phyloP scores from a whole-genome alignment of 345 rosid species.

The Erysimum cheiranthoides region DNA sequence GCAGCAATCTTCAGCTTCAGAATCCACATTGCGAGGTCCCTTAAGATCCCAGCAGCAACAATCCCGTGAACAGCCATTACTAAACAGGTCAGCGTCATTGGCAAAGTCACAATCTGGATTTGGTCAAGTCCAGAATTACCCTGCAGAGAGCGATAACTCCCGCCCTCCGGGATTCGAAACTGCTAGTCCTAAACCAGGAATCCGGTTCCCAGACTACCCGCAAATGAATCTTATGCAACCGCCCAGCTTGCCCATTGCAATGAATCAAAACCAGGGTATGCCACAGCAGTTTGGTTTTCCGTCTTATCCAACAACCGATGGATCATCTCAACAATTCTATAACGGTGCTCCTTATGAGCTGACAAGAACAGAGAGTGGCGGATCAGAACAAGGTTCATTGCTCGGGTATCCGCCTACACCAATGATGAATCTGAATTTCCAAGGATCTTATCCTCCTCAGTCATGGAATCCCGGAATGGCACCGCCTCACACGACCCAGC shows the following conservation, averaged over 20 bases:
- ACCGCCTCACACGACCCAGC: conserved; percentile 54
- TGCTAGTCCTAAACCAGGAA: conserved; percentile 59
- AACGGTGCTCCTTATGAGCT: conserved; percentile 60
- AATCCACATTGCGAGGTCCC: conserved; percentile 71
- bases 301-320: conserved; percentile 66
- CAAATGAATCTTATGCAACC: conserved; percentile 68
- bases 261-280: conserved; percentile 64
- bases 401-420: conserved; percentile 74
- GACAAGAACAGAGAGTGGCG: conserved; percentile 58
- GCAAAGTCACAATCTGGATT: conserved; percentile 56
- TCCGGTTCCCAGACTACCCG: conserved; percentile 67
- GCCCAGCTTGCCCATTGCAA: conserved; percentile 64
- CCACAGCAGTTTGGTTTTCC: conserved; percentile 66
- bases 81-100: conserved; percentile 59
- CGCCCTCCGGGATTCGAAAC: conserved; percentile 75
- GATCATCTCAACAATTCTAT: conserved; percentile 66
- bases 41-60: conserved; percentile 62
- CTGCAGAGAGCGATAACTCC: conserved; percentile 53
- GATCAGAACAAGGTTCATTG: conserved; percentile 75
- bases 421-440: conserved; percentile 55
- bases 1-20: conserved; percentile 68
- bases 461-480: conserved; percentile 71
- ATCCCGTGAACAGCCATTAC: conserved; percentile 61
- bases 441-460: conserved; percentile 64
- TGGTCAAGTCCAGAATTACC: conserved; percentile 63